phyloP scores from a whole-genome alignment of 805 yeast species.

The Teunomyces tritomae region DNA sequence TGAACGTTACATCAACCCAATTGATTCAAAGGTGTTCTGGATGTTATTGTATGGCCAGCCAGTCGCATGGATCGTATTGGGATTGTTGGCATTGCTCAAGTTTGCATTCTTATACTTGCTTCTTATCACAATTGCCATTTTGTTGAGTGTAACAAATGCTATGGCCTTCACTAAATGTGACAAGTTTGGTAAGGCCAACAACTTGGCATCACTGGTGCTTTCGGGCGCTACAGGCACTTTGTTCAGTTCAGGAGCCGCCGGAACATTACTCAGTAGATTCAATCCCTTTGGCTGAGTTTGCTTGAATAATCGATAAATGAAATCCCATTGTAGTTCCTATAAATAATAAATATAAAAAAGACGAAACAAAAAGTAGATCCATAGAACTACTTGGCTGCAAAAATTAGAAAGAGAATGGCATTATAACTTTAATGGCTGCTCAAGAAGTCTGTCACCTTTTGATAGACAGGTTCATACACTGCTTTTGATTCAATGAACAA shows the following conservation, averaged over 20 bases:
- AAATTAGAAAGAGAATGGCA: not conserved
- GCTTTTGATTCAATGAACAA: conserved; percentile 47
- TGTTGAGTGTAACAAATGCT: conserved; percentile 76
- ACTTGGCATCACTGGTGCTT: conserved; percentile 56
- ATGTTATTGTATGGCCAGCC: conserved; percentile 72
- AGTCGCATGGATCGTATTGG: conserved; percentile 69
- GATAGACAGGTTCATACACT: conserved; percentile 31
- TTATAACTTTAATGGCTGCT: conserved; percentile 1
- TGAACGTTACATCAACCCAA: conserved; percentile 72
- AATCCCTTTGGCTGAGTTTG: conserved; percentile 33
- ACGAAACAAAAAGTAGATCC: too few relatives aligned
- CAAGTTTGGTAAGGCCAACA: conserved; percentile 82
- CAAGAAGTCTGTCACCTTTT: conserved; percentile 40
- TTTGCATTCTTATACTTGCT: conserved; percentile 67
- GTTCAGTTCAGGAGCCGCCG: conserved; percentile 15
- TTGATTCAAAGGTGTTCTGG: conserved; percentile 92
- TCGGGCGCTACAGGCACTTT: conserved; percentile 49
- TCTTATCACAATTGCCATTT: conserved; percentile 63
- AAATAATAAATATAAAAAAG: not conserved
- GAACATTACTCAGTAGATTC: conserved; percentile 31
- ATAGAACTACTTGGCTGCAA: not conserved
- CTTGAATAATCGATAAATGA: not conserved
- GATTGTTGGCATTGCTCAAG: conserved; percentile 72
- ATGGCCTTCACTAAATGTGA: conserved; percentile 91
- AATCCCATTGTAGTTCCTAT: not conserved